Evolutionary conservation across 2,329 filamentous ascomycete species (phyloP), one percentile per base, ranked within the genome.

Genomic region (Fusarium verrucosum): DNA sequence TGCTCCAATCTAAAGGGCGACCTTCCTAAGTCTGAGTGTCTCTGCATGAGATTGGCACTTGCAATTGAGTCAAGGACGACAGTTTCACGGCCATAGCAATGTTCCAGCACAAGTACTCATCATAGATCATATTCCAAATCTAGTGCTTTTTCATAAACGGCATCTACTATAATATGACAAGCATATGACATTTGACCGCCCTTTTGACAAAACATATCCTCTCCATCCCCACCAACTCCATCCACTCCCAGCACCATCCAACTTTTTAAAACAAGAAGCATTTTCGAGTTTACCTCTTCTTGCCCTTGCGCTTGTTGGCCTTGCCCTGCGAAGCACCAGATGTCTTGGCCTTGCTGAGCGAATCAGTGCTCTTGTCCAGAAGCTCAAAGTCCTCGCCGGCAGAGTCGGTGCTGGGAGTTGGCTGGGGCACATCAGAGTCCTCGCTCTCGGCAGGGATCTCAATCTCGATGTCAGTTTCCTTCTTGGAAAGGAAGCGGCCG

Each of bases 301-400:
- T 85, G 71, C 76, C 77, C 76, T 81, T 85, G 62, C 83, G 75
- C 78, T 84, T 86, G 77, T 79, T 83, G 50, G 80, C 76, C 79
- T 79, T 82, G 67, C 74, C 75, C 65, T 77, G 75, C 71, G 83
- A 79, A 32, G 78, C 73, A 42, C 83, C 81, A 17, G 80, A 82
- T 5, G 82, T 72, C 78, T 85, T 86, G 58, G 78, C 79, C 74
- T 81, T 82, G 62, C 75, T 76, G 20, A 87, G 78, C 47, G 83
- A 84, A 63, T 86, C 84, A 19, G 83, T 80, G 69, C 83, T 86
- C 78, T 87, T 87, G 72, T 87, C 85, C 10, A 89, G 77, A 37
- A 88, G 75, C 77, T 89, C 87, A 75, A 87, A 89, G 73, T 88
- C 85, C 50, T 85, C 86, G 53, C 80, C 82, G 19, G 83, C 81